Evolutionary conservation across 2,329 filamentous ascomycete species (phyloP).

Genomic region (Colletotrichum sp.): DNA sequence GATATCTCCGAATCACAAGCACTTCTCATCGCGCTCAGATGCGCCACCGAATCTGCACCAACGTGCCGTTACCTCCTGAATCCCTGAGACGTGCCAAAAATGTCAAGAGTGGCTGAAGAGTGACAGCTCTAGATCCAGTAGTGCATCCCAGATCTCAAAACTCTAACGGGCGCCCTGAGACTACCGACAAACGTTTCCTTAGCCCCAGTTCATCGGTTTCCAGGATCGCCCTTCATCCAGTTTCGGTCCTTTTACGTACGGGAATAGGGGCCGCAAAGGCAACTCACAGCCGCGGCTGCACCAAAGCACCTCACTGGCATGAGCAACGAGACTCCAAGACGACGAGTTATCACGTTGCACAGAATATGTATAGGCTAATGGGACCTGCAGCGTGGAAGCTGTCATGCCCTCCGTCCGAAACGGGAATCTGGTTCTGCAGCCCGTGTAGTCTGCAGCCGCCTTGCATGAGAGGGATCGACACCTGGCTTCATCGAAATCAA

Average conservation of each 20-base stretch:
- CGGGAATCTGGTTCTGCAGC: background rate
- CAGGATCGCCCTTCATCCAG: background rate
- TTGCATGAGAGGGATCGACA: conserved; percentile 7
- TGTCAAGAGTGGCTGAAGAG: background rate
- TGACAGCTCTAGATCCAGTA: conserved; percentile 1
- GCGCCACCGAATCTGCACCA: background rate
- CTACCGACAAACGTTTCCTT: background rate
- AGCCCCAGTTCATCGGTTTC: background rate
- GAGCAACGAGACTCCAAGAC: background rate
- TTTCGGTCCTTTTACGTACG: background rate
- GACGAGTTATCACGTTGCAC: background rate
- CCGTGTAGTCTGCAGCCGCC: background rate
- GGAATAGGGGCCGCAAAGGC: background rate
- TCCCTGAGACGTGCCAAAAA: background rate
- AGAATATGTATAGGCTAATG: background rate
- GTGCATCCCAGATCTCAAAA: background rate
- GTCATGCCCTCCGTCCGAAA: background rate
- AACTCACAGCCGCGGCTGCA: background rate
- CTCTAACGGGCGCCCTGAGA: conserved; percentile 1
- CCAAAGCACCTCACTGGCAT: background rate
- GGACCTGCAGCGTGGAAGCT: background rate
- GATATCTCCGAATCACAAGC: background rate
- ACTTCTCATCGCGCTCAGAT: background rate
- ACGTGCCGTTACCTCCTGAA: background rate
- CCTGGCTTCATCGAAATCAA: background rate